Evolutionary conservation across 2,329 filamentous ascomycete species (phyloP), one percentile per base, ranked within the genome.

Genomic region (Calycina herbarum): DNA sequence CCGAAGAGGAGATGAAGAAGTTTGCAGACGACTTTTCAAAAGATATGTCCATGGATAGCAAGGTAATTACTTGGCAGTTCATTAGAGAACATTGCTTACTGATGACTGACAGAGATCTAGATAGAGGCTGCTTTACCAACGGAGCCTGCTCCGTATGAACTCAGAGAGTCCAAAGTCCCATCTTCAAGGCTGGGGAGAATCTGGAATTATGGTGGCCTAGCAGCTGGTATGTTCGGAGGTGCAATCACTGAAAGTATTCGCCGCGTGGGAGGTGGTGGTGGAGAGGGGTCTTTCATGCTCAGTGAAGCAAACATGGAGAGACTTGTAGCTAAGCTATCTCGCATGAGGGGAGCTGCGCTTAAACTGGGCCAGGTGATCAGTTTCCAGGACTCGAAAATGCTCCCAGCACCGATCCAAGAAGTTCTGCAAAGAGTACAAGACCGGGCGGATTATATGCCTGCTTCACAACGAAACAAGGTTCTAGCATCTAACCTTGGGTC

Each of bases 321-420:
- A 59, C 84, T 99, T 8, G 95, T 99, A 1, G 84, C 92, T 5
- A 97, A 96, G 78, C 84, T 99, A 2, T 98, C 94, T 2, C 90
- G 92, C 27, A 99, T 99, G 95, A 88, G 95, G 73, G 95, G 95
- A 45, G 96, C 95, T 5, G 95, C 95, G n/a, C 82, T 99, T 54
- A 99, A 99, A 80, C 80, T 99, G 31, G 96, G 95, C 0, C 95
- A 99, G 80, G 95, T 98, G 91, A 90, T 99, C 83, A 97, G 93
- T 77, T 95, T 99, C 75, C 95, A 99, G 81, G 95, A 99, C 79
- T 88, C 92, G 45, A 98, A 97, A 78, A 93, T 97, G 88, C 85
- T 99, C 10, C 95, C 95, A 0, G 86, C 86, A 0, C 87, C 92
- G 0, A 93, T 99, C 60, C 92, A 96, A 70, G 86, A 94, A 73